phyloP scores from a whole-genome alignment of 805 yeast species.

The Saturnispora serradocipensis region DNA sequence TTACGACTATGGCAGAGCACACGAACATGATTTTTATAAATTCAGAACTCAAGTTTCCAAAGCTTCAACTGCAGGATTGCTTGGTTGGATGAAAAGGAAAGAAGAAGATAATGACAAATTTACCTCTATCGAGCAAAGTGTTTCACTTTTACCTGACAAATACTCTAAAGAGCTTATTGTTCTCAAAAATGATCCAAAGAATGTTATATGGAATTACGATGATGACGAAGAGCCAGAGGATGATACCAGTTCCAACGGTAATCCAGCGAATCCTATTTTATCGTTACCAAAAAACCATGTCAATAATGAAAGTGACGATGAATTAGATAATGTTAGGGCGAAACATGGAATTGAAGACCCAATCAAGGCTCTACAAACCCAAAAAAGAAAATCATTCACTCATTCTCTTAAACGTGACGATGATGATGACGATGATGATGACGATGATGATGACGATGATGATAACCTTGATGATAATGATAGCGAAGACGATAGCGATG shows the following conservation, averaged over 20 bases:
- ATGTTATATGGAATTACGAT: conserved; percentile 32
- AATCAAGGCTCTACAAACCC: conserved; percentile 1
- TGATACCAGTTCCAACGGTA: conserved; percentile 6
- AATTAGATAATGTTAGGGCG: conserved; percentile 6
- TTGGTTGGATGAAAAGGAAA: conserved; percentile 27
- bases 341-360: conserved; percentile 7
- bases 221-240: conserved; percentile 25
- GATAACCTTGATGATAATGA: conserved; percentile 10
- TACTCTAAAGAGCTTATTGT: conserved; percentile 28
- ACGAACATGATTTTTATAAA: conserved; percentile 29
- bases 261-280: not conserved
- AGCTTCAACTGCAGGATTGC: conserved; percentile 18
- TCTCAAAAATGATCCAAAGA: conserved; percentile 29
- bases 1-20: conserved; percentile 24
- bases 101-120: conserved; percentile 24
- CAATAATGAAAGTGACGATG: conserved; percentile 9
- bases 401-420: not conserved
- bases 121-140: conserved; percentile 24
- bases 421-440: conserved; percentile 2
- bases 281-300: conserved; percentile 2
- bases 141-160: conserved; percentile 30
- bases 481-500: conserved; percentile 24
- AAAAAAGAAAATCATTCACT: conserved; percentile 4
- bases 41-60: conserved; percentile 27
- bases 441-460: conserved; percentile 9